These are phyloP conservation scores for Camellia sinensis DNA, from an alignment of 148 eudicot species.

Conservation along the genomic window DNA sequence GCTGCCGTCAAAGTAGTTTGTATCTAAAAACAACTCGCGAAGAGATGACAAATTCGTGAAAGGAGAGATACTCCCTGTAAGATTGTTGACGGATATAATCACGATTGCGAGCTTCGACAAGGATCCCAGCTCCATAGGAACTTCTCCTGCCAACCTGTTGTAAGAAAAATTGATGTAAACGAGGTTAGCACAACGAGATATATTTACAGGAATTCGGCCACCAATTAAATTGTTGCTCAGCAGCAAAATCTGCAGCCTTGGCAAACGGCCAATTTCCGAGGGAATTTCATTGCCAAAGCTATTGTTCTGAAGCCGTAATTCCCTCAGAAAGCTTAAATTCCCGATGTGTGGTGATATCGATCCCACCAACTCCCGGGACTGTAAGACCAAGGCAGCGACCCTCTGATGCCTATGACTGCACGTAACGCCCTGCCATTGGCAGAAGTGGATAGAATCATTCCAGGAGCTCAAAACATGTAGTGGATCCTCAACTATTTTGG, in stretches of 20 bases:
- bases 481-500: not conserved
- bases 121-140: not conserved
- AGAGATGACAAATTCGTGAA: not conserved
- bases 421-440: not conserved
- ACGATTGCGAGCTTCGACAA: not conserved
- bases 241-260: not conserved
- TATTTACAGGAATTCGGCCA: not conserved
- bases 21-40: not conserved
- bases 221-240: not conserved
- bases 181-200: not conserved
- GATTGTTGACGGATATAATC: not conserved
- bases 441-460: not conserved
- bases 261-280: not conserved
- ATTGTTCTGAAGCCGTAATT: not conserved
- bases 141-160: not conserved
- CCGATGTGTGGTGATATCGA: not conserved
- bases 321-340: not conserved
- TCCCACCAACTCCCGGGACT: not conserved
- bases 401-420: not conserved
- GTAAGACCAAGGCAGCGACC: not conserved
- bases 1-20: not conserved
- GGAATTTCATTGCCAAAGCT: not conserved
- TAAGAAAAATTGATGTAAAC: not conserved
- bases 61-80: constrained; percentile 14
- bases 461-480: not conserved